Base-by-base conservation (phyloP, 345 rosid species). In the Camelina neglecta region DNA sequence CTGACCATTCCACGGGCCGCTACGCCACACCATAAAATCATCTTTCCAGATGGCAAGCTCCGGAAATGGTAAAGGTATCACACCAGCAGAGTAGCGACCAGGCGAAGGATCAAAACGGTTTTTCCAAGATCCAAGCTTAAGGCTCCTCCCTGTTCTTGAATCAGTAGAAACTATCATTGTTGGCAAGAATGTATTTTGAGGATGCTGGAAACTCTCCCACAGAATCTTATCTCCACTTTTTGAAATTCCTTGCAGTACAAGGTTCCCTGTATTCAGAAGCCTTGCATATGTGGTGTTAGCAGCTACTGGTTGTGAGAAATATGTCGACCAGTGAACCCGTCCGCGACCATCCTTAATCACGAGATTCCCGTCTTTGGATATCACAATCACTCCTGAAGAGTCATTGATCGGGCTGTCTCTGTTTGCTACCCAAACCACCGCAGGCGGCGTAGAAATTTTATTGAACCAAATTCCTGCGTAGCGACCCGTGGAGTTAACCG, bases 171-270 rank as follows among this genome's bases (percentile, higher is more conserved):
- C 45, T 23, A 4, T 79, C 92, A 85, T 84, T 4, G 41, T 67
- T 7, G 73, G 75, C 55, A 80, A 31, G 70, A 1, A 48, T 2
- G 73, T 47, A 48, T 86, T 70, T 0, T 75, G 67, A 47, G 87
- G 83, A 10, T 85, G 45, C 38, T 76, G 57, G 24, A 86, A 88
- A 35, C 96, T 90, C 73, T 87, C 75, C 95, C 93, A 88, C 1
- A 80, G 4, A 31, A 3, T 72, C 2, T 4, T 31, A 9, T 63
- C 62, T 41, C 70, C 73, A 8, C 3, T 58, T 4, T 29, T 68
- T 5, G 4, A 11, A 15, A 5, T 20, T 26, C 73, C 81, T 49
- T 9, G 39, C 68, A 90, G 50, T 3, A 85, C 72, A 11, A 90
- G 85, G 62, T 86, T 85, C 48, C 93, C 93, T 5, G 81, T 36